Evolutionary conservation across 768 basidiomycete species (phyloP).

Genomic region (Boletus sp.): DNA sequence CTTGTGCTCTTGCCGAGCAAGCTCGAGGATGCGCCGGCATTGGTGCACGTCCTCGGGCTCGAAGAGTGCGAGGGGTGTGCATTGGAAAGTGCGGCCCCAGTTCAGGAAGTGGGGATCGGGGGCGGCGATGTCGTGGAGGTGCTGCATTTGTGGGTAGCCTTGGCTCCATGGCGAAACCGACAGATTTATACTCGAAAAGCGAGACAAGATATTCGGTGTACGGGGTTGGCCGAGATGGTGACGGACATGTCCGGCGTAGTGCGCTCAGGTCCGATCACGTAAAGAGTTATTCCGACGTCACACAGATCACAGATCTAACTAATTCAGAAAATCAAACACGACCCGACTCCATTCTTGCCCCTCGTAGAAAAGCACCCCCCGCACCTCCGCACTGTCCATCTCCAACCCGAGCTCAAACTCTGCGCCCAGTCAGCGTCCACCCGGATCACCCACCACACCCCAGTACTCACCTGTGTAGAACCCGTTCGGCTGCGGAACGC

Average conservation of each 20-base stretch:
- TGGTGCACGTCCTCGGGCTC: conserved; percentile 69
- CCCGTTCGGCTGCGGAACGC: conserved; percentile 52
- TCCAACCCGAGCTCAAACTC: conserved; percentile 85
- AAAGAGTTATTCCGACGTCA: background rate
- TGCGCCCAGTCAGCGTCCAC: conserved; percentile 24
- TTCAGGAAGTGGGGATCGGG: conserved; percentile 52
- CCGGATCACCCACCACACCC: background rate
- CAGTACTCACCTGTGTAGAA: conserved; percentile 69
- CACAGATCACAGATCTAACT: background rate
- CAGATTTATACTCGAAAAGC: background rate
- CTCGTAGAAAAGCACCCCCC: conserved; percentile 73
- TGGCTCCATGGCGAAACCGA: background rate
- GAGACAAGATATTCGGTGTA: background rate
- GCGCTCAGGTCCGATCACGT: background rate
- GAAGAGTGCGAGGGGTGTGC: conserved; percentile 68
- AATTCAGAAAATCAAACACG: conserved; percentile 54
- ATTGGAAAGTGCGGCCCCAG: conserved; percentile 83
- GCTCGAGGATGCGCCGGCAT: conserved; percentile 73
- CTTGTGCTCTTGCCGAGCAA: conserved; percentile 70
- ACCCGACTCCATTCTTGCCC: conserved; percentile 80
- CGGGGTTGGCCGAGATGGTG: conserved; percentile 1
- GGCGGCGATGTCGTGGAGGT: conserved; percentile 29
- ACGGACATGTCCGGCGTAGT: background rate
- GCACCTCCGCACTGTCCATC: conserved; percentile 83
- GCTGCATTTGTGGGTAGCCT: background rate